Evolutionary conservation across 2,329 filamentous ascomycete species (phyloP).

Genomic region (Alternaria angustiovoidea): DNA sequence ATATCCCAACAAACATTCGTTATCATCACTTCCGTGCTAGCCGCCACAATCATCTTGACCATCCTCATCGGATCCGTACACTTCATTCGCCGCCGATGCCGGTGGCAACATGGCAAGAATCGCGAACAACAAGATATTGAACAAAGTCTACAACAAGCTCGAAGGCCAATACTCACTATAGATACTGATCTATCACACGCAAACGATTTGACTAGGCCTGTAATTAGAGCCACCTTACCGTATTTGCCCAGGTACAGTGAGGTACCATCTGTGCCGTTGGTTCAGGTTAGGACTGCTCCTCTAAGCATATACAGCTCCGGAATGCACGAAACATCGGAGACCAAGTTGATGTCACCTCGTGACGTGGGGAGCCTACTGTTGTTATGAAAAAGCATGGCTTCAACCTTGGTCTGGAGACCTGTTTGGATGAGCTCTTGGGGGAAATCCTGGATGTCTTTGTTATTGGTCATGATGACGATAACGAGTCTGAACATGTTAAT

Average conservation of each 20-base stretch:
- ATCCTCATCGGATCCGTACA: conserved; percentile 5
- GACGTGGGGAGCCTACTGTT: not conserved
- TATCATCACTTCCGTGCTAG: conserved; percentile 2
- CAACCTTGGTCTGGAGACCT: not conserved
- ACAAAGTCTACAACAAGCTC: conserved; percentile 5
- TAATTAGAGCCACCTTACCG: not conserved
- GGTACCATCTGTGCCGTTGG: not conserved
- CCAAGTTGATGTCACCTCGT: not conserved
- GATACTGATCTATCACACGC: not conserved
- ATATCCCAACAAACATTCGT: conserved; percentile 3
- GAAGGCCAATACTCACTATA: not conserved
- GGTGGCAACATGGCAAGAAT: not conserved
- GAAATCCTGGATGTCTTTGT: not conserved
- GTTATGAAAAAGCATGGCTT: not conserved
- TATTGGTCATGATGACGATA: not conserved
- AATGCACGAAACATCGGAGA: not conserved
- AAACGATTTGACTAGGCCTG: not conserved
- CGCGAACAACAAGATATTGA: conserved; percentile 11
- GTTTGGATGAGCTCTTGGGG: not conserved
- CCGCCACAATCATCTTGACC: not conserved
- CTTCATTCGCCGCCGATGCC: not conserved
- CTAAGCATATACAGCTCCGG: not conserved
- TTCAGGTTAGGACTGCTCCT: not conserved
- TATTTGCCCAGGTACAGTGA: not conserved
- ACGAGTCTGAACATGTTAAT: not conserved